Percentiles rank a stretch among this genome's conserved stretches.
These are phyloP conservation scores for Diaporthe caulivora DNA, from an alignment of 2,329 filamentous ascomycete species.

Conservation along the genomic window DNA sequence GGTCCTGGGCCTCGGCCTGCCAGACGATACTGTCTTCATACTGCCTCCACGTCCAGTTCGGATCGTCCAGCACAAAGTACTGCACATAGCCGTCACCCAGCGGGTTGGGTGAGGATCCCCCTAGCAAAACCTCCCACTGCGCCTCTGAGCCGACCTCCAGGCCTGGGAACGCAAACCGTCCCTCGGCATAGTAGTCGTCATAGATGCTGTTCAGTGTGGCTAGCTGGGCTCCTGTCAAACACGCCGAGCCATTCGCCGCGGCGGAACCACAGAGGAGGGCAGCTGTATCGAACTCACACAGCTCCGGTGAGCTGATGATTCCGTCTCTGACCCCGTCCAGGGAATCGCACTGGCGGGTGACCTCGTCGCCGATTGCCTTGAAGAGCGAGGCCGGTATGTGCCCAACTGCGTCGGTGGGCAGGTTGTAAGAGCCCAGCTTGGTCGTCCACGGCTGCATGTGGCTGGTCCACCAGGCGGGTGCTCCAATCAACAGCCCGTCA, in stretches of 20 bases:
- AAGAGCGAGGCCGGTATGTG: constrained; percentile 58
- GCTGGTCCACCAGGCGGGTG: constrained; percentile 55
- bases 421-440: constrained; percentile 58
- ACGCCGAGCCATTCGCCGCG: constrained; percentile 14
- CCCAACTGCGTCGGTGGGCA: constrained; percentile 54
- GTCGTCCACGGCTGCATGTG: constrained; percentile 56
- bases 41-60: constrained; percentile 48
- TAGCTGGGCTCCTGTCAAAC: constrained; percentile 50
- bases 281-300: constrained; percentile 43
- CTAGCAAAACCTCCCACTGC: constrained; percentile 43
- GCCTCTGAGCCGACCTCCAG: constrained; percentile 60
- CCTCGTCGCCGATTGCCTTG: constrained; percentile 52
- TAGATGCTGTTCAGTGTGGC: constrained; percentile 47
- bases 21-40: constrained; percentile 46
- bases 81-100: constrained; percentile 46
- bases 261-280: constrained; percentile 48
- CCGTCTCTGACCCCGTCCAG: constrained; percentile 56
- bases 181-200: constrained; percentile 41
- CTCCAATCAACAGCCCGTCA: constrained; percentile 67
- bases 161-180: constrained; percentile 47
- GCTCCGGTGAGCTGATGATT: constrained; percentile 49
- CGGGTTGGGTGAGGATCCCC: constrained; percentile 39
- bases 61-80: constrained; percentile 47
- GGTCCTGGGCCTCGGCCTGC: constrained; percentile 44
- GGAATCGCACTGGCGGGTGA: constrained; percentile 55